phyloP scores from a whole-genome alignment of 2,329 filamentous ascomycete genomes.

The Penicillium sp. region DNA sequence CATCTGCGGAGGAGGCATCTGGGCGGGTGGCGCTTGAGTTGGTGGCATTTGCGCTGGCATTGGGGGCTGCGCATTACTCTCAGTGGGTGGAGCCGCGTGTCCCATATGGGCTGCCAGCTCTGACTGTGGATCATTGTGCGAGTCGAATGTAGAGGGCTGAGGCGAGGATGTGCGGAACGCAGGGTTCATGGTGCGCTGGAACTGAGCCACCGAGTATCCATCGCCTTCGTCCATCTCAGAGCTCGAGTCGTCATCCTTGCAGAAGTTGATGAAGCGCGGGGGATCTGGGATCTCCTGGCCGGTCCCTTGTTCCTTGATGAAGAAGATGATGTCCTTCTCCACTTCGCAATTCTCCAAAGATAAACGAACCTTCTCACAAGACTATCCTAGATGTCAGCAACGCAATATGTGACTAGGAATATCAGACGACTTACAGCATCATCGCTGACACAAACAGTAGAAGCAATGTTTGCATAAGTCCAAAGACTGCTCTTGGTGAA shows the following conservation, averaged over 20 bases:
- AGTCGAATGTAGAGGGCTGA: constrained; percentile 88
- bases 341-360: constrained; percentile 95
- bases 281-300: constrained; percentile 97
- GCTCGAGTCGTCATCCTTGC: constrained; percentile 77
- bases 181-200: constrained; percentile 91
- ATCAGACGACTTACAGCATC: constrained; percentile 62
- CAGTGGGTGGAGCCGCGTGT: constrained; percentile 53
- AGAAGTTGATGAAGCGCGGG: constrained; percentile 98
- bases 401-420: not conserved
- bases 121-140: constrained; percentile 83
- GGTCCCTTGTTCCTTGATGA: constrained; percentile 87
- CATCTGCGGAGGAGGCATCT: not conserved
- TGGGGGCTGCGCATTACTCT: constrained; percentile 47
- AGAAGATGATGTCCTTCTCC: constrained; percentile 85
- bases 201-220: constrained; percentile 94
- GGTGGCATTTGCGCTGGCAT: constrained; percentile 42
- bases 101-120: constrained; percentile 69
- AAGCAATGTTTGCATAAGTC: constrained; percentile 97
- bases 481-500: constrained; percentile 97
- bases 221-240: constrained; percentile 90
- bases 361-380: constrained; percentile 92
- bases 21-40: constrained; percentile 29
- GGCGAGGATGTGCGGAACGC: constrained; percentile 95
- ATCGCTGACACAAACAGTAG: constrained; percentile 96
- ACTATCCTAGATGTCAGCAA: constrained; percentile 43